A percentile compares a stretch with the other conserved stretches of the same genome.
Conservation (phyloP, 2,329 filamentous ascomycete genomes). For the Botrytis pseudocinerea region DNA sequence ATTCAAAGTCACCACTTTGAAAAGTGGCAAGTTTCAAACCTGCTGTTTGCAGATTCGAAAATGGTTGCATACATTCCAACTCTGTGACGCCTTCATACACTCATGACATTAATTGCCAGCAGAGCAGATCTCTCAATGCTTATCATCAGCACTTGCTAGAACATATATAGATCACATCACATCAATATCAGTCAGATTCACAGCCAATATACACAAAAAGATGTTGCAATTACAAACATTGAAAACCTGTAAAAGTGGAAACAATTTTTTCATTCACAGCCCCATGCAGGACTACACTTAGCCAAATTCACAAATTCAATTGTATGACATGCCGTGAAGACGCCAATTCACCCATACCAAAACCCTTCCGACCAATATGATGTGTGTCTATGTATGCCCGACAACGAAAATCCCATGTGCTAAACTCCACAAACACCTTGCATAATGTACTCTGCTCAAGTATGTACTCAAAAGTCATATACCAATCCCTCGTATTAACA, state of each 20-base stretch:
- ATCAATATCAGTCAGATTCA: neutral
- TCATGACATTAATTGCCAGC: neutral
- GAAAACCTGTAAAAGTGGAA: neutral
- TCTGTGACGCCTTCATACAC: neutral
- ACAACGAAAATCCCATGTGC: slow-evolving; percentile 4
- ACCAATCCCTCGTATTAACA: slow-evolving; percentile 5
- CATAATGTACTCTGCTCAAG: slow-evolving; percentile 11
- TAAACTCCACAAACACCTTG: slow-evolving; percentile 11
- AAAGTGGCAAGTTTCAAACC: neutral
- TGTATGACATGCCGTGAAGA: neutral
- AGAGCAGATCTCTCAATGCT: neutral
- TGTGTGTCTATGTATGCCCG: slow-evolving; percentile 3
- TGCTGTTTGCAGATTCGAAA: neutral
- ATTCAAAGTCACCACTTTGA: neutral
- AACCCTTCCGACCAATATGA: neutral
- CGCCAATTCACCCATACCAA: neutral
- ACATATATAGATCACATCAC: neutral
- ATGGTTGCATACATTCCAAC: neutral
- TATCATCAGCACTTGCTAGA: neutral
- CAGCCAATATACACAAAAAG: neutral
- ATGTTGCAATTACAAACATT: neutral
- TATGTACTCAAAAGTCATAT: slow-evolving; percentile 21
- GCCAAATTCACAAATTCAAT: neutral
- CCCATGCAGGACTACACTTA: neutral
- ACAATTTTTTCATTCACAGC: neutral